Evolutionary conservation across 139 green algal genomes (phyloP), one percentile per base, ranked within the genome.

Genomic region (Coccomyxa sp.): DNA sequence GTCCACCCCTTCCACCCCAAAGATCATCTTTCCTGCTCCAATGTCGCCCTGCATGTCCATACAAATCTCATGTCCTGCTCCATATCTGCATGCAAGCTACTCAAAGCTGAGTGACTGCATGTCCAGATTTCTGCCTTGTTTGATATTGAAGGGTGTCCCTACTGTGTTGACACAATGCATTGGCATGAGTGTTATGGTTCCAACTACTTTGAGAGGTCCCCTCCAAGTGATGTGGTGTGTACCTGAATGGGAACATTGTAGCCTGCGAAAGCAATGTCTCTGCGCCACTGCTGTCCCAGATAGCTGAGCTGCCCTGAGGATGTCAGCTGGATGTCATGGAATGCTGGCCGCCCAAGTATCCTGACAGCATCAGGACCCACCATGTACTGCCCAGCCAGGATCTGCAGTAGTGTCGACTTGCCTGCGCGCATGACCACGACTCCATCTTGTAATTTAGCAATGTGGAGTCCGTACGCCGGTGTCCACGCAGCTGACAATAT

Each of bases 331-430:
- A 96, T 89, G 81, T 98, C 95, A 77, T 98, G 92, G 82, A 99
- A 99, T 0, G 96, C 93, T 3, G 96, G 87, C 10, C 92, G 80
- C 0, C 94, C 94, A n/a, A 99, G 83, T 6, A 99, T 90, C 3
- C 84, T 79, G 0, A 98, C 86, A 0, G 75, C 77, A 31, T 96
- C 91, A 76, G 87, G 68, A 7, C 40, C 81, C 6, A 99, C 96
- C 96, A 99, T 98, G 83, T 98, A 94, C 75, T 99, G 97, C 35
- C 96, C 96, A 18, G 92, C 96, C 73, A 99, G 75, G 18, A 99
- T 74, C 77, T 97, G 90, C 39, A 98, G 85, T 50, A 98, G 78
- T 5, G 94, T 97, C 0, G 90, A 96, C 82, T 98, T 98, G 76
- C 91, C 88, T 87, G 83, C 54, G 74, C 39, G 27, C 6, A 50